These are phyloP conservation scores for Neurospora tetrasperma DNA, from an alignment of 495 filamentous ascomycete species.

Conservation along the genomic window DNA sequence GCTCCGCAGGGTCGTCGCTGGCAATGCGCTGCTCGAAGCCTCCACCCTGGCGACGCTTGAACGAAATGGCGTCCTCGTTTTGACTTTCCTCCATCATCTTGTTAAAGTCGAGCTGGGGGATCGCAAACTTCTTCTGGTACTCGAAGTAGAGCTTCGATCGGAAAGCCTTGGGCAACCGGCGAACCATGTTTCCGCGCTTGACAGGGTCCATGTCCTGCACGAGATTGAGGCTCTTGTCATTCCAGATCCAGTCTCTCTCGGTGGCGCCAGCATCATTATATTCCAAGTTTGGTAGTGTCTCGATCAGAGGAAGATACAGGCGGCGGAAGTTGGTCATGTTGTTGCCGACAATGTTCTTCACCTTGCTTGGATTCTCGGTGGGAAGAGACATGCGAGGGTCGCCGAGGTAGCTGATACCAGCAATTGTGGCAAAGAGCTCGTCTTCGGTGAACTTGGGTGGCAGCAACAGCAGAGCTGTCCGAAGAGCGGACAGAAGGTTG, in stretches of 20 bases:
- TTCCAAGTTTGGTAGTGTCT: conserved; percentile 75
- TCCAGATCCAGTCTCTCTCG: conserved; percentile 53
- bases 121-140: conserved; percentile 81
- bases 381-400: conserved; percentile 85
- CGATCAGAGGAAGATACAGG: conserved; percentile 80
- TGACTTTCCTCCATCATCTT: conserved; percentile 70
- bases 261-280: conserved; percentile 62
- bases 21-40: conserved; percentile 80
- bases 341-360: conserved; percentile 82
- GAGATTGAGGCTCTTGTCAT: conserved; percentile 45
- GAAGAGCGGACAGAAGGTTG: conserved; percentile 83
- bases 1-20: conserved; percentile 47
- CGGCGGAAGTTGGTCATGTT: conserved; percentile 87
- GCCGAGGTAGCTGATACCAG: conserved; percentile 84
- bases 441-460: conserved; percentile 77
- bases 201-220: conserved; percentile 85
- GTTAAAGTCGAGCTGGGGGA: conserved; percentile 73
- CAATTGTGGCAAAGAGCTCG: conserved; percentile 79
- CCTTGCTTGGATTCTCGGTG: conserved; percentile 86
- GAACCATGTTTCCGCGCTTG: conserved; percentile 89
- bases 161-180: conserved; percentile 80
- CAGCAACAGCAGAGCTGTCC: conserved; percentile 78
- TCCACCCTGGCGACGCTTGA: conserved; percentile 67
- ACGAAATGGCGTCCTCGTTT: conserved; percentile 55
- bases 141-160: conserved; percentile 83